A percentile compares a stretch with the other conserved stretches of the same genome.
Evolutionary conservation across 176 grass and related monocot genomes (phyloP).

Genomic region (Musa troglodytarum): DNA sequence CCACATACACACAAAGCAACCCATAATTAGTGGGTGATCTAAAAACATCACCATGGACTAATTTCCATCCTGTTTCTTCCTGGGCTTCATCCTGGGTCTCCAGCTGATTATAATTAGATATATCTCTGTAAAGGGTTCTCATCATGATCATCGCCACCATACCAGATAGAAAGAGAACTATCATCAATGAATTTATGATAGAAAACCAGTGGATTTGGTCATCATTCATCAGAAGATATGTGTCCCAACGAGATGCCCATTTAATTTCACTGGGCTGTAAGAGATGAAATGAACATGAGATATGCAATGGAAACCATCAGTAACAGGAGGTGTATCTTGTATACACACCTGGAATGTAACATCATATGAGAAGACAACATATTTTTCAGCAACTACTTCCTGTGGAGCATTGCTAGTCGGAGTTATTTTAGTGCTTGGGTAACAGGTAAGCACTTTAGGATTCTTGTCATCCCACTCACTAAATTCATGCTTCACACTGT

Average conservation of each 20-base stretch:
- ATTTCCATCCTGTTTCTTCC: conserved; percentile 31
- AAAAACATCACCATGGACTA: conserved; percentile 26
- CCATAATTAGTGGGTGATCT: conserved; percentile 19
- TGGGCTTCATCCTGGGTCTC: conserved; percentile 26
- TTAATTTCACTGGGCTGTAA: conserved; percentile 25
- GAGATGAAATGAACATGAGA: conserved; percentile 12
- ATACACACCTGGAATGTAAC: conserved; percentile 15
- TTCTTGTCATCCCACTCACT: conserved; percentile 18
- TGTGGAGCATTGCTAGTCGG: neutral
- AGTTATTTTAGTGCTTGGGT: conserved; percentile 12
- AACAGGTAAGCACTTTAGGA: conserved; percentile 13
- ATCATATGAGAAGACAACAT: conserved; percentile 21
- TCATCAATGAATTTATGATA: conserved; percentile 28
- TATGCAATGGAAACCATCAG: neutral
- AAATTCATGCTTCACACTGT: conserved; percentile 15
- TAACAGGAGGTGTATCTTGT: neutral
- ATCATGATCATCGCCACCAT: conserved; percentile 32
- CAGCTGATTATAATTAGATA: conserved; percentile 28
- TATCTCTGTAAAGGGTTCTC: conserved; percentile 24
- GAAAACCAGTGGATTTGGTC: conserved; percentile 34
- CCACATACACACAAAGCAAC: conserved; percentile 25
- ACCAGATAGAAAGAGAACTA: conserved; percentile 27
- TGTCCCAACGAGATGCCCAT: conserved; percentile 31
- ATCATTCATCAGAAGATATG: conserved; percentile 29
- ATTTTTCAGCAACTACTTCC: conserved; percentile 10